phyloP scores from a whole-genome alignment of 2,329 filamentous ascomycete genomes.

The Eutypa lata region DNA sequence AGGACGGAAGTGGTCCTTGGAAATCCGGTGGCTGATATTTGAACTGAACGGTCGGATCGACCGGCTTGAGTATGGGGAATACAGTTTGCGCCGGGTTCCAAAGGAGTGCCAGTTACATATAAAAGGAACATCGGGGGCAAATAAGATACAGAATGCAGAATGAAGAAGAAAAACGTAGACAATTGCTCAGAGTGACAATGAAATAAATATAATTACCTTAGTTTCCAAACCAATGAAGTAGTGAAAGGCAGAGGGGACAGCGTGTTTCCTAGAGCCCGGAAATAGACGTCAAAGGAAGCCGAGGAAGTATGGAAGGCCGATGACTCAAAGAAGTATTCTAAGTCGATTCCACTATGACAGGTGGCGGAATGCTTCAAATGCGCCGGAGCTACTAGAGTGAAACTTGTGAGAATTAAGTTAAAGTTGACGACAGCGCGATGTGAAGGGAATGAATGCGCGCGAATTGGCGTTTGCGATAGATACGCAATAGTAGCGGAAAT shows the following conservation, averaged over 20 bases:
- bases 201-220: not conserved
- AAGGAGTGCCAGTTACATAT: not conserved
- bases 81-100: not conserved
- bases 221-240: not conserved
- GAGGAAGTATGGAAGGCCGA: not conserved
- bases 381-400: not conserved
- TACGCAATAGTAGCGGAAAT: constrained; percentile 1
- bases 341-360: not conserved
- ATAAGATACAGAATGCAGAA: not conserved
- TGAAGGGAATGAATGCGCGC: not conserved
- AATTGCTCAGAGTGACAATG: not conserved
- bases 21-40: not conserved
- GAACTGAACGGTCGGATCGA: not conserved
- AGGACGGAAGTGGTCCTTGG: not conserved
- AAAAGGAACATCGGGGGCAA: not conserved
- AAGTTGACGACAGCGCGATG: constrained; percentile 1
- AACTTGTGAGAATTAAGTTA: not conserved
- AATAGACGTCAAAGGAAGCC: constrained; percentile 2
- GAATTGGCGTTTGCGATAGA: constrained; percentile 3
- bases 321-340: not conserved
- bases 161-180: no score
- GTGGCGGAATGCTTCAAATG: not conserved
- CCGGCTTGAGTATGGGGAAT: not conserved
- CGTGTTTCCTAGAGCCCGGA: constrained; percentile 7
- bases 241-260: constrained; percentile 3